Evolutionary conservation across 495 filamentous ascomycete species (phyloP).

Genomic region (Hypoxylon trugodes): DNA sequence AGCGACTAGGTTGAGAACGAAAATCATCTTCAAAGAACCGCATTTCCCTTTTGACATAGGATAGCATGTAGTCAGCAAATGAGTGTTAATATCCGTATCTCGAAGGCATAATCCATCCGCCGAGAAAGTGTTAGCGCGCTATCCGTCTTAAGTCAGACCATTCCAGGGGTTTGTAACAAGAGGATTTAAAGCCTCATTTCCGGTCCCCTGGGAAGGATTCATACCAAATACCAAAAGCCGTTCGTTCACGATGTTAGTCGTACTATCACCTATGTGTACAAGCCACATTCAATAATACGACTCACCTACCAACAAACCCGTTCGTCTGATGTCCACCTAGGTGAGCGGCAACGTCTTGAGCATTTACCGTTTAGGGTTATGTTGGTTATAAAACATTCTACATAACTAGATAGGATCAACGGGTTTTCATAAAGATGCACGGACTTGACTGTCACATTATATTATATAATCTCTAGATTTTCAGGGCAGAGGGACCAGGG

Average conservation of each 20-base stretch:
- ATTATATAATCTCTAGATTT: too few relatives aligned
- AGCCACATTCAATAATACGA: background rate
- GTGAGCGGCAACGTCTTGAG: too few relatives aligned
- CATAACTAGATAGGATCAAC: background rate
- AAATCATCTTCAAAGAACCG: too few relatives aligned
- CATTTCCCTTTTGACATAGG: too few relatives aligned
- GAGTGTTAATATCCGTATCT: too few relatives aligned
- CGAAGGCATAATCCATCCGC: background rate
- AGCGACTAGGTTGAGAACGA: too few relatives aligned
- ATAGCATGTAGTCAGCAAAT: too few relatives aligned
- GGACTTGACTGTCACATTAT: slow-evolving; percentile 5
- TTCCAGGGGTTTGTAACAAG: background rate
- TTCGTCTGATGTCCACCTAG: too few relatives aligned
- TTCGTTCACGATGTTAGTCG: too few relatives aligned
- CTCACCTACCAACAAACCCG: too few relatives aligned
- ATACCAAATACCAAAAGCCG: too few relatives aligned
- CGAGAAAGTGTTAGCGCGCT: background rate
- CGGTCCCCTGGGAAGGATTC: too few relatives aligned
- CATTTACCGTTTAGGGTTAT: background rate
- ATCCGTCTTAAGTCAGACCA: background rate
- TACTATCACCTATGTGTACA: background rate
- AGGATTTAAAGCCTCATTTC: slow-evolving; percentile 5
- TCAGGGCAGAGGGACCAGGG: background rate
- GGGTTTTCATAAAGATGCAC: slow-evolving; percentile 5
- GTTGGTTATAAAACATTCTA: background rate